Evolutionary conservation across 2,329 filamentous ascomycete species (phyloP).

Genomic region (Hypoxylon sp.): DNA sequence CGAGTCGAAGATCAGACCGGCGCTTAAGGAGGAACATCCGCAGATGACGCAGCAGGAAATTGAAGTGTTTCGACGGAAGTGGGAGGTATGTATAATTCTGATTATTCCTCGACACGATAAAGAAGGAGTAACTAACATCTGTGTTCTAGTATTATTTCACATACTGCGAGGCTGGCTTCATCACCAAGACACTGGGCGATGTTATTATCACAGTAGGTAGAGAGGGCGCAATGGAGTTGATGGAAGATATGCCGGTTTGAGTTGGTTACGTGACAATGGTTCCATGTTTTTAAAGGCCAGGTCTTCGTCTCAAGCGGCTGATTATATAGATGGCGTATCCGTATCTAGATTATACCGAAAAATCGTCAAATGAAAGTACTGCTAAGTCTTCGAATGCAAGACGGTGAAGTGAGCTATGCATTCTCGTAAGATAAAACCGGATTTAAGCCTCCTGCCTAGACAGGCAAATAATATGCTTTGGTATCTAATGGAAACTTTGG

Average conservation of each 20-base stretch:
- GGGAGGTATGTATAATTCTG: slow-evolving; percentile 61
- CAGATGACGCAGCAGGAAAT: slow-evolving; percentile 68
- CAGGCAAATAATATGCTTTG: too few species aligned
- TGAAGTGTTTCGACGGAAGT: slow-evolving; percentile 74
- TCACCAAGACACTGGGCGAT: slow-evolving; percentile 75
- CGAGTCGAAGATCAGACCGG: slow-evolving; percentile 65
- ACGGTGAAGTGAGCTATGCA: too few species aligned
- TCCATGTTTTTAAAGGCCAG: neutral
- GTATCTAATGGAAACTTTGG: too few species aligned
- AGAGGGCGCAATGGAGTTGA: slow-evolving; percentile 71
- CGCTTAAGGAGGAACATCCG: slow-evolving; percentile 65
- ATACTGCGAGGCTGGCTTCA: slow-evolving; percentile 78
- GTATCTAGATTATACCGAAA: neutral
- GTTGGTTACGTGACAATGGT: too few species aligned
- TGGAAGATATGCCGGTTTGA: slow-evolving; percentile 74
- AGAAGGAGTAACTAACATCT: neutral
- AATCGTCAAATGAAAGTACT: too few species aligned
- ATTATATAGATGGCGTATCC: slow-evolving; percentile 1
- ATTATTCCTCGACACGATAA: neutral
- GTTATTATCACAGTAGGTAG: slow-evolving; percentile 75
- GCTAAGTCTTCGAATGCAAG: too few species aligned
- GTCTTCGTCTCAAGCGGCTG: neutral
- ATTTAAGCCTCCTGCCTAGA: too few species aligned
- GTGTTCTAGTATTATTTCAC: slow-evolving; percentile 73
- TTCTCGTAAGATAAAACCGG: too few species aligned